These are phyloP conservation scores for Alternaria incomplexa DNA, from an alignment of 2,329 filamentous ascomycete species.

Conservation along the genomic window DNA sequence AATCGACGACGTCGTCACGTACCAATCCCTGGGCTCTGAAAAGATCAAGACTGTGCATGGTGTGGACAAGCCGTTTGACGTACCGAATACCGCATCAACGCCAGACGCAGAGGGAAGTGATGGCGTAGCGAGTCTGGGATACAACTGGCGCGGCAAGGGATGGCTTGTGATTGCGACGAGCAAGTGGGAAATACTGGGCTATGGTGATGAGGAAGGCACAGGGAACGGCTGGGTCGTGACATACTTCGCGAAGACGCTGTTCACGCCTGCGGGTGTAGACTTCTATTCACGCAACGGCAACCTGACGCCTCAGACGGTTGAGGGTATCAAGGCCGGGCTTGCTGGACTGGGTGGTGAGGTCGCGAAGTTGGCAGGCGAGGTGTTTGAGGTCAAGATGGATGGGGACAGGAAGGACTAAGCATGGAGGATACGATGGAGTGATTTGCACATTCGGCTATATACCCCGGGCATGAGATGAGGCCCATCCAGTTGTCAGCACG, in stretches of 20 bases:
- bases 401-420: conserved; percentile 23
- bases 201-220: conserved; percentile 63
- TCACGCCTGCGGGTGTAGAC: conserved; percentile 83
- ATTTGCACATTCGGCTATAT: conserved; percentile 3
- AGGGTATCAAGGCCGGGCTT: conserved; percentile 63
- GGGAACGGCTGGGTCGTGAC: conserved; percentile 75
- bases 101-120: background rate
- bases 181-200: conserved; percentile 83
- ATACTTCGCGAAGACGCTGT: conserved; percentile 82
- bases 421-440: background rate
- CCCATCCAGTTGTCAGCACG: background rate
- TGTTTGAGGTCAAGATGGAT: conserved; percentile 55
- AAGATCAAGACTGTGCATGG: conserved; percentile 68
- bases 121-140: conserved; percentile 57
- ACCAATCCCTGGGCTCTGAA: conserved; percentile 61
- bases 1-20: conserved; percentile 76
- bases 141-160: conserved; percentile 77
- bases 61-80: conserved; percentile 61
- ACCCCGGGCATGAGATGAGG: conserved; percentile 12
- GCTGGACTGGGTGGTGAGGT: conserved; percentile 59
- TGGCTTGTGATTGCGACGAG: conserved; percentile 73
- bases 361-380: conserved; percentile 57
- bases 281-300: conserved; percentile 71
- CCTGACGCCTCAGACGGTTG: conserved; percentile 63
- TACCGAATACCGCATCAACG: conserved; percentile 16